phyloP scores from a whole-genome alignment of 2,329 filamentous ascomycete species.

The Pyrenochaeta sp. region DNA sequence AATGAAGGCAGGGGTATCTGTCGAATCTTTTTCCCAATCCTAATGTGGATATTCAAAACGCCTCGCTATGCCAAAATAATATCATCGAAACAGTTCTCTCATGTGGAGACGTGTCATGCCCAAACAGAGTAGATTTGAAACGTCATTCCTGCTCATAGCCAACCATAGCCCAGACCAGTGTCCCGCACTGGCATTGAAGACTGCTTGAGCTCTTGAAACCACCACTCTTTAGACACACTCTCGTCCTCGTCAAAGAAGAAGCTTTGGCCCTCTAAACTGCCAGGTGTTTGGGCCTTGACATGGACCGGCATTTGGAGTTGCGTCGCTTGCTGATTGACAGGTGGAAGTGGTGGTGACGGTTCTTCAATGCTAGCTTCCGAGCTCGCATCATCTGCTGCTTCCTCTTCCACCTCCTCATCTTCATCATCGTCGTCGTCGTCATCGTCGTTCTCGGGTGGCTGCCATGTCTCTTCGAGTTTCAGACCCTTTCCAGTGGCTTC shows the following conservation, averaged over 20 bases:
- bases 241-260: conserved; percentile 53
- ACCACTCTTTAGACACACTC: conserved; percentile 51
- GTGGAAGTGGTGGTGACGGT: conserved; percentile 38
- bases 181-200: conserved; percentile 49
- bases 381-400: conserved; percentile 44
- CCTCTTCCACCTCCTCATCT: conserved; percentile 36
- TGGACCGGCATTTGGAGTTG: conserved; percentile 35
- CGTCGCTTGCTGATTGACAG: conserved; percentile 24
- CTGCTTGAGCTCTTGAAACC: conserved; percentile 50
- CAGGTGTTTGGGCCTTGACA: conserved; percentile 36
- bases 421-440: conserved; percentile 56
- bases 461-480: conserved; percentile 84
- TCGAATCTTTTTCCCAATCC: conserved; percentile 18
- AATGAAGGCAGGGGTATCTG: conserved; percentile 43
- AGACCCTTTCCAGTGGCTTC: conserved; percentile 72
- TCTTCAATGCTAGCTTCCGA: conserved; percentile 56
- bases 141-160: conserved; percentile 35
- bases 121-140: conserved; percentile 20
- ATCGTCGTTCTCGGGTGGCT: conserved; percentile 63
- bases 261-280: conserved; percentile 51
- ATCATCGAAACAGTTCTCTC: conserved; percentile 14
- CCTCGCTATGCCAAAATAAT: conserved; percentile 41
- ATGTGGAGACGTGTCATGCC: conserved; percentile 11
- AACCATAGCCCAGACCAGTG: conserved; percentile 48
- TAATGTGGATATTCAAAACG: conserved; percentile 30